A percentile compares a stretch with the other conserved stretches of the same genome.
These are phyloP conservation scores for Hordeum vulgare DNA, from an alignment of 176 grass and related monocot genomes.

Conservation along the genomic window MorexV3_pseudomolecules_assembly NC_058522.1:545560861-545561360, in stretches of 20 bases:
- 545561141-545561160: neutral
- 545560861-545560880: neutral
- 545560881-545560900: neutral
- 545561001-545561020: neutral
- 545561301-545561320: constrained; percentile 99
- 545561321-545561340: constrained; percentile 99
- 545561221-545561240: constrained; percentile 19
- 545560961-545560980: neutral
- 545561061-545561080: neutral
- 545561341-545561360: constrained; percentile 65
- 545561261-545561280: constrained; percentile 74
- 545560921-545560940: neutral
- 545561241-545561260: constrained; percentile 1
- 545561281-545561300: constrained; percentile 97
- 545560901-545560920: neutral
- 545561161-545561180: neutral
- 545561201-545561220: neutral
- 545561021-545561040: neutral
- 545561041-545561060: constrained; percentile 15
- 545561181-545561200: neutral
- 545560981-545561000: neutral
- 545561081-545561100: neutral
- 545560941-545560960: constrained; percentile 1
- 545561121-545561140: neutral
- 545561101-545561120: neutral